Conservation (phyloP, 108 stramenopile species). For the Fistulifera pelliculosa region DNA sequence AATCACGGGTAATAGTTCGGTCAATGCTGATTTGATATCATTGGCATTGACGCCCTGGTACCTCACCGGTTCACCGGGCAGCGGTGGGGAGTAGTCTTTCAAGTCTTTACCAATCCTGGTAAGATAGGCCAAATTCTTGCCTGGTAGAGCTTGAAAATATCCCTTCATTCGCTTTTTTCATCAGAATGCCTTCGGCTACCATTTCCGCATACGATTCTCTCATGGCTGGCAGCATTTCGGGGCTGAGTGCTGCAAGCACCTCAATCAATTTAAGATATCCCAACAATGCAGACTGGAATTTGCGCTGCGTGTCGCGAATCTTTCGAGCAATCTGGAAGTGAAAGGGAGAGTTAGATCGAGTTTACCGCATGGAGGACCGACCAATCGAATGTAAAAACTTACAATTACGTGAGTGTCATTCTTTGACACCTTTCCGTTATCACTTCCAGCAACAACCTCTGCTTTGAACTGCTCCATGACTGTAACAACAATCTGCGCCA, state of each 20-base stretch:
- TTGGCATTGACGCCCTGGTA: constrained; percentile 64
- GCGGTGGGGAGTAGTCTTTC: constrained; percentile 47
- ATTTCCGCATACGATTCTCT: constrained; percentile 79
- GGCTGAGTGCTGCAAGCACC: constrained; percentile 71
- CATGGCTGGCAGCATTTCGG: constrained; percentile 68
- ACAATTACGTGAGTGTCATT: constrained; percentile 58
- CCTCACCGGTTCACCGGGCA: constrained; percentile 9
- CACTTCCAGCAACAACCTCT: constrained; percentile 42
- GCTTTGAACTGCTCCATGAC: constrained; percentile 81
- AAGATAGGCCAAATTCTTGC: constrained; percentile 61
- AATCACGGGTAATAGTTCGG: constrained; percentile 73
- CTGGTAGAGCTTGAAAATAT: constrained; percentile 77
- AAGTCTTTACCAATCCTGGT: constrained; percentile 55
- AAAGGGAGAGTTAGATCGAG: no score
- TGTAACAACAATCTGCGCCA: constrained; percentile 77
- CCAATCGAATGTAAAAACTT: no score
- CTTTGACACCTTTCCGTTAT: constrained; percentile 63
- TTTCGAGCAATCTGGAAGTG: constrained; percentile 52
- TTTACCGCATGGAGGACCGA: no score
- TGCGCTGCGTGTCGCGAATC: constrained; percentile 75
- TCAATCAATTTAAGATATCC: constrained; percentile 81
- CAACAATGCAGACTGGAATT: constrained; percentile 80
- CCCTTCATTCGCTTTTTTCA: constrained; percentile 82
- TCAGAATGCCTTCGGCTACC: constrained; percentile 80
- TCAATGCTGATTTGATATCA: constrained; percentile 61